Evolutionary conservation across 345 rosid genomes (phyloP).

Genomic region (Heritiera littoralis): DNA sequence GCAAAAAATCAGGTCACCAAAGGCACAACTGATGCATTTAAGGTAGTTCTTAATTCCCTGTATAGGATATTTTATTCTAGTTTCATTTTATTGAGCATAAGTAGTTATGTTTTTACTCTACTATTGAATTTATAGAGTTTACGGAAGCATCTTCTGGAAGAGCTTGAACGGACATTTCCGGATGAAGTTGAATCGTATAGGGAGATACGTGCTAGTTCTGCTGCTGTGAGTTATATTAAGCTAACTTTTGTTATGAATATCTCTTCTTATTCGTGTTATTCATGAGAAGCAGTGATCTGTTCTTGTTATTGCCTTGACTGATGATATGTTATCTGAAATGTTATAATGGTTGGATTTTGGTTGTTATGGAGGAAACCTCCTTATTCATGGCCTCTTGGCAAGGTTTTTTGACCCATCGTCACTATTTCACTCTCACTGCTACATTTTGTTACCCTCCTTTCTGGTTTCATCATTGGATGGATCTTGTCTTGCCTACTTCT

Average conservation of each 20-base stretch:
- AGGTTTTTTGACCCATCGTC: not conserved
- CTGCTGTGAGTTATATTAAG: constrained; percentile 65
- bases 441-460: not conserved
- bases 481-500: not conserved
- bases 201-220: constrained; percentile 83
- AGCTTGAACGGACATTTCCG: constrained; percentile 87
- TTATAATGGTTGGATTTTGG: constrained; percentile 2
- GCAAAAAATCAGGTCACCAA: constrained; percentile 93
- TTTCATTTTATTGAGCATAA: not conserved
- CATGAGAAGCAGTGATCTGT: not conserved
- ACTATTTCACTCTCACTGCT: not conserved
- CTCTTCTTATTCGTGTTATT: not conserved
- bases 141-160: constrained; percentile 80
- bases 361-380: not conserved
- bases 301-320: not conserved
- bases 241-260: not conserved
- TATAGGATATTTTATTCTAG: not conserved
- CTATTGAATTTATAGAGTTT: constrained; percentile 46
- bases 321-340: not conserved
- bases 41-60: constrained; percentile 43
- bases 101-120: not conserved
- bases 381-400: not conserved
- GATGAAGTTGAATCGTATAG: constrained; percentile 86
- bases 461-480: not conserved
- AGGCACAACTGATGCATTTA: constrained; percentile 89